Percentiles rank a stretch among this genome's conserved stretches.
Evolutionary conservation across 1,139 yeast species (phyloP).

Genomic region (Chernovozyma sophiae-reginae): DNA sequence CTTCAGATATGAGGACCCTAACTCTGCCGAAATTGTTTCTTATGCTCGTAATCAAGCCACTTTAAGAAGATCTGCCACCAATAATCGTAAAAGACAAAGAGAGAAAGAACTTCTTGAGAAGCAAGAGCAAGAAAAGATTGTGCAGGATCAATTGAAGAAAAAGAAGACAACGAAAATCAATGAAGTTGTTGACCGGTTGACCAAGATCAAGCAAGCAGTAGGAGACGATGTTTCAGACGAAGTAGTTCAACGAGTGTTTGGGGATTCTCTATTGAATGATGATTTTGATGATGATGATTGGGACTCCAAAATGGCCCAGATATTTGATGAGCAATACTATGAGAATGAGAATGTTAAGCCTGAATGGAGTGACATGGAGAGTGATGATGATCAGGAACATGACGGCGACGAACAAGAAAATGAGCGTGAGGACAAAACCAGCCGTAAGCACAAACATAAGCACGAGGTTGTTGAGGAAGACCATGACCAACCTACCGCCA

Average conservation of each 20-base stretch:
- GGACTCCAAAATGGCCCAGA: conserved; percentile 82
- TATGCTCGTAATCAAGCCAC: conserved; percentile 97
- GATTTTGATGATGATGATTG: conserved; percentile 91
- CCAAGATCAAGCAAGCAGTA: conserved; percentile 74
- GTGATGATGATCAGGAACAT: conserved; percentile 22
- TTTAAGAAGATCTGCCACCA: conserved; percentile 72
- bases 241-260: conserved; percentile 59
- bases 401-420: conserved; percentile 19
- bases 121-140: conserved; percentile 48
- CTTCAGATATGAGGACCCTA: conserved; percentile 90
- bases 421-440: conserved; percentile 15
- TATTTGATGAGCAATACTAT: conserved; percentile 81
- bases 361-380: conserved; percentile 30
- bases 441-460: not conserved
- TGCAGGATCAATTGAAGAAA: conserved; percentile 61
- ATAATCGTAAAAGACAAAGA: conserved; percentile 77
- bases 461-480: conserved; percentile 6
- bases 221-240: conserved; percentile 73
- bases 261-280: conserved; percentile 72
- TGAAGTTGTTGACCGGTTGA: conserved; percentile 72
- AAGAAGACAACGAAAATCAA: conserved; percentile 74
- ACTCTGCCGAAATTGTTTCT: conserved; percentile 86
- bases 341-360: conserved; percentile 47
- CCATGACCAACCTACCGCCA: conserved; percentile 29
- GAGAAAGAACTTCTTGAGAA: conserved; percentile 60